Base-by-base conservation (phyloP, 331 rosid genomes). In the Pyrus hybrid region DNA sequence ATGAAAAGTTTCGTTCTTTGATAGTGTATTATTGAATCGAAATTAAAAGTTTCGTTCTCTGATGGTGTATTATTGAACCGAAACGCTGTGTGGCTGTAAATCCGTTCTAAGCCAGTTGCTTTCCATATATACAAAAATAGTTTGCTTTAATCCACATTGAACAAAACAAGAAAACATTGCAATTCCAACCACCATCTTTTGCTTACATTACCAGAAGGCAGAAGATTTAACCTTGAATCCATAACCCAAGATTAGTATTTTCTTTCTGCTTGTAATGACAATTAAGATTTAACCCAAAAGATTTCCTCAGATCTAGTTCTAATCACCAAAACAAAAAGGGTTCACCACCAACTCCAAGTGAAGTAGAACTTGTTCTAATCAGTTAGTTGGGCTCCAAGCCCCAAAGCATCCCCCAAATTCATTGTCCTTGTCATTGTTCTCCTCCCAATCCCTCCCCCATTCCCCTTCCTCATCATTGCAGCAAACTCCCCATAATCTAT, bases 381-480 rank as follows among this genome's bases (percentile, higher is more conserved):
- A 67, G 26, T 67, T 41, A 78, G 72, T 65, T 73, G 67, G 41
- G 3, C 64, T 12, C 68, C 77, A 4, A 73, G 29, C 68, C 86
- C 84, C 5, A 85, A 72, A 63, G 86, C 88, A 64, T 85, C 84
- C 35, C 82, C 88, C 70, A 85, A 74, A 47, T 73, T 81, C 30
- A 82, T 85, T 18, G 82, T 63, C 41, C 75, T 78, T 58, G 80
- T 68, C 88, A 85, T 85, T 5, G 84, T 82, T 77, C 86, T 75
- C 80, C 86, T 79, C 63, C 86, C 88, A 45, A 85, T 65, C 45
- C 68, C 68, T 63, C 82, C 88, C 45, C 83, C 86, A 11, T 85
- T 85, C 32, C 88, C 88, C 72, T 85, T 82, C 75, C 88, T 79
- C 88, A 85, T 85, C 88, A 85, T 85, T 6, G 88, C 86, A 64